Percentiles rank a stretch among this genome's conserved stretches.
phyloP scores from a whole-genome alignment of 352 stramenopile species.

The Pythium grandisporangium region DNA sequence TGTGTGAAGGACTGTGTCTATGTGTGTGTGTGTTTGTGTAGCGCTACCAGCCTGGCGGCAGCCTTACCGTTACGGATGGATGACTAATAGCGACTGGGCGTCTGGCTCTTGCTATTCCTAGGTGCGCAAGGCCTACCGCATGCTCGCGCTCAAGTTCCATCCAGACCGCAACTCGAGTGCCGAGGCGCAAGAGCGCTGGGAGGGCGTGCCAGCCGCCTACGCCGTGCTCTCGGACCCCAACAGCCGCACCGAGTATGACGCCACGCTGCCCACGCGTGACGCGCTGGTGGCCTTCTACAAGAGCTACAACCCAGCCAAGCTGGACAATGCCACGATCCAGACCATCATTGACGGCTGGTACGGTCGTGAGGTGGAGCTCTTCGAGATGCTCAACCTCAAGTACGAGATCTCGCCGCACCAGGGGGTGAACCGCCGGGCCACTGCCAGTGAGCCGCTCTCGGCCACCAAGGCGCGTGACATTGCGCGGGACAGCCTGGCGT shows the following conservation, averaged over 20 bases:
- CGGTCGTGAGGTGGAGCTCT: constrained; percentile 75
- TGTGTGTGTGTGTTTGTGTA: background rate
- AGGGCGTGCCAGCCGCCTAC: constrained; percentile 69
- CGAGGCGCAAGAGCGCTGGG: constrained; percentile 60
- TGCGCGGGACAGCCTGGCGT: constrained; percentile 45
- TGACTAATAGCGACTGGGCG: constrained; percentile 1
- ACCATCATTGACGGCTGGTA: constrained; percentile 84
- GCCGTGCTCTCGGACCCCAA: constrained; percentile 72
- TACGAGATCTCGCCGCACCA: constrained; percentile 78
- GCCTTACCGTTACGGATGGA: background rate
- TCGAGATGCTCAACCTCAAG: constrained; percentile 82
- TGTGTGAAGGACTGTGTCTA: no score
- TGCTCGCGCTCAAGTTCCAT: constrained; percentile 80
- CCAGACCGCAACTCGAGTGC: constrained; percentile 88
- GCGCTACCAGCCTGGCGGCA: background rate
- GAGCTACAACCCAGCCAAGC: constrained; percentile 75
- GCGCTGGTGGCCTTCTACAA: constrained; percentile 78
- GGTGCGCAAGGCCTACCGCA: constrained; percentile 91
- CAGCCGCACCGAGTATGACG: constrained; percentile 68
- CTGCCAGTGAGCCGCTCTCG: constrained; percentile 31
- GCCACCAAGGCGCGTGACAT: constrained; percentile 48
- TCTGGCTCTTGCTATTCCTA: no score
- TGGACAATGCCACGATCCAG: constrained; percentile 79
- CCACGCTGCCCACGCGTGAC: constrained; percentile 63
- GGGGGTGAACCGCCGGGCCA: constrained; percentile 46